phyloP scores from a whole-genome alignment of 257 asterid genomes.

The Henckelia pumila region DNA sequence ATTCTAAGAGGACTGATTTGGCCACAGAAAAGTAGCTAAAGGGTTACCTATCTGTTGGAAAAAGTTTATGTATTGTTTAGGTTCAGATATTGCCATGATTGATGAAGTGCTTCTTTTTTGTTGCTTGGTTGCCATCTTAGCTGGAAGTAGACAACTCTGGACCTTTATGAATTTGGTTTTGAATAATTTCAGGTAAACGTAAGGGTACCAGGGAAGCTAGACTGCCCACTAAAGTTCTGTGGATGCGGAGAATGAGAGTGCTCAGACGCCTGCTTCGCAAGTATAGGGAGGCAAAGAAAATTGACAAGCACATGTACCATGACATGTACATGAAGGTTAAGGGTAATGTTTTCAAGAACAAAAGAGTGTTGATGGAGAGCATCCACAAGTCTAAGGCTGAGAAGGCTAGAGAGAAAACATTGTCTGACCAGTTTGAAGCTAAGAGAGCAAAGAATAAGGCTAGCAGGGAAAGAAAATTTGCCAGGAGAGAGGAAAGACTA shows the following conservation, averaged over 20 bases:
- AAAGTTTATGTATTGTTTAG: background rate
- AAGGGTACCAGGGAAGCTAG: constrained; percentile 32
- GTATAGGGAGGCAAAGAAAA: constrained; percentile 30
- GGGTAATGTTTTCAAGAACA: constrained; percentile 31
- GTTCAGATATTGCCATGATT: background rate
- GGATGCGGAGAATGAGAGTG: constrained; percentile 34
- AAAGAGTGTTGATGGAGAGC: constrained; percentile 25
- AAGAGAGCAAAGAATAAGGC: constrained; percentile 49
- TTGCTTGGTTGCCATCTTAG: background rate
- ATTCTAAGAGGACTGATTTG: background rate
- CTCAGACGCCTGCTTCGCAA: constrained; percentile 31
- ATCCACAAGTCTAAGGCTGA: constrained; percentile 29
- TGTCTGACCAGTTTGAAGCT: constrained; percentile 26
- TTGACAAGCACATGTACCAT: constrained; percentile 31
- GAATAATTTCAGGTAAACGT: constrained; percentile 24
- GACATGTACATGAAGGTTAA: constrained; percentile 32
- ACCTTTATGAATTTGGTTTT: background rate
- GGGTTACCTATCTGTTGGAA: background rate
- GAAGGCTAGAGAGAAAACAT: constrained; percentile 21
- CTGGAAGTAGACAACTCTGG: background rate
- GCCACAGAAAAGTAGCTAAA: background rate
- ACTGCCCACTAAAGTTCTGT: constrained; percentile 28
- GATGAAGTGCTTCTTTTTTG: background rate
- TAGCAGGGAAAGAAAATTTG: constrained; percentile 47
- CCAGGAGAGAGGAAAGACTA: constrained; percentile 47